Evolutionary conservation across 306 rosid genomes (phyloP), one percentile per base, ranked within the genome.

Genomic region (Styphnolobium japonicum): DNA sequence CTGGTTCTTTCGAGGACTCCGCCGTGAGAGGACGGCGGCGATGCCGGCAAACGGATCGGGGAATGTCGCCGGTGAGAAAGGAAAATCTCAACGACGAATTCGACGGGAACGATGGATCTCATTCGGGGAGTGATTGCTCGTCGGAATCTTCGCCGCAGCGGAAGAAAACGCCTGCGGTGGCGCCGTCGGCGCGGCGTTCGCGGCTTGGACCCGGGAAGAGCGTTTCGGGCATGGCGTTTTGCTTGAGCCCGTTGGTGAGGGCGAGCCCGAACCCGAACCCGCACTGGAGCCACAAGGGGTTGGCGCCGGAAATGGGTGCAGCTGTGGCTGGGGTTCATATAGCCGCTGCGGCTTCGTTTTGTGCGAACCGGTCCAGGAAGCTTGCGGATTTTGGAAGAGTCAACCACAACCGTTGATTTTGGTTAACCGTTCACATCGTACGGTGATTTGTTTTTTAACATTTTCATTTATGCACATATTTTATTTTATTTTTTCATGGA

Each of bases 341-440:
- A 5, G 67, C 92, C 0, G 53, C 87, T 1, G 93, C 98, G 55
- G 89, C 94, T 78, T 86, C 92, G 82, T 91, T 86, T 81, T 88
- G 92, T 84, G 84, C 82, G 19, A 95, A 93, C 80, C 96, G 99
- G 25, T 95, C 96, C 5, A 72, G 97, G 63, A 95, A 95, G 84
- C 86, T 95, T 53, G 96, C 87, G 4, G 99, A 95, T 82, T 93
- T 95, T 72, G 98, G 99, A 16, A 87, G 94, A 87, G 85, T 76
- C 80, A 84, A 79, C 71, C 84, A 76, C 39, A 91, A 89, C 89
- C 98, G 98, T 79, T 95, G 94, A 93, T 87, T 15, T 65, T 6
- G n/a, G 14, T 25, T 74, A 63, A 84, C 88, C 62, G 71, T 80
- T 80, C 79, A 31, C 73, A 31, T 62, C 73, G 65, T 33, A 77